phyloP scores from a whole-genome alignment of 345 rosid species.

The Salix suchowensis region DNA sequence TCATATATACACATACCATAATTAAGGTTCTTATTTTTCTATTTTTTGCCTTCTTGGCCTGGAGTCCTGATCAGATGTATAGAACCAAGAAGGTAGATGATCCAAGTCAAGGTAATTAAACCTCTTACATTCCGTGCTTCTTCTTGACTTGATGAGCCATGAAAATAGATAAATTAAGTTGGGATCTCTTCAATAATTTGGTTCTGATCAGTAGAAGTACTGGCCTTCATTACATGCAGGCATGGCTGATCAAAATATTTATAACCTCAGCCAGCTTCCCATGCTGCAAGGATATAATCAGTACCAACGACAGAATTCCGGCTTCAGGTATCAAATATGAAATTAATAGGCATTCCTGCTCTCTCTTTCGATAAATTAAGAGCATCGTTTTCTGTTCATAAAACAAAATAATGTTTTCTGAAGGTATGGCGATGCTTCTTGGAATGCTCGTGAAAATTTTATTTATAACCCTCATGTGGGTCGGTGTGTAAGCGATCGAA shows the following conservation, averaged over 20 bases:
- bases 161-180: not conserved
- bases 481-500: slow-evolving; percentile 37
- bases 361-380: too few relatives aligned
- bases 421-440: slow-evolving; percentile 52
- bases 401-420: not conserved
- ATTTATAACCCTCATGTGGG: slow-evolving; percentile 23
- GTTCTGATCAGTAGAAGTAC: slow-evolving; percentile 2
- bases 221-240: slow-evolving; percentile 33
- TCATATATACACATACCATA: not conserved
- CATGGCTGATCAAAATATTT: slow-evolving; percentile 56
- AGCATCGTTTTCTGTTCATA: not conserved
- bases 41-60: not conserved
- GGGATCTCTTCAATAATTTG: not conserved
- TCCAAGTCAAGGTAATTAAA: slow-evolving; percentile 16
- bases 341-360: too few relatives aligned
- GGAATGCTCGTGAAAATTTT: slow-evolving; percentile 46
- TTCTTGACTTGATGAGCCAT: not conserved
- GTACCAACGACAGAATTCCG: slow-evolving; percentile 30
- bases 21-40: not conserved
- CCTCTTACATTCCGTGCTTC: not conserved
- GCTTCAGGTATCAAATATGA: slow-evolving; percentile 43
- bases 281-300: slow-evolving; percentile 52
- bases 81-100: slow-evolving; percentile 34
- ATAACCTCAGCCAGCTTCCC: slow-evolving; percentile 71
- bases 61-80: slow-evolving; percentile 16